Evolutionary conservation across 306 rosid genomes (phyloP).

Genomic region (Pyrus communis): DNA sequence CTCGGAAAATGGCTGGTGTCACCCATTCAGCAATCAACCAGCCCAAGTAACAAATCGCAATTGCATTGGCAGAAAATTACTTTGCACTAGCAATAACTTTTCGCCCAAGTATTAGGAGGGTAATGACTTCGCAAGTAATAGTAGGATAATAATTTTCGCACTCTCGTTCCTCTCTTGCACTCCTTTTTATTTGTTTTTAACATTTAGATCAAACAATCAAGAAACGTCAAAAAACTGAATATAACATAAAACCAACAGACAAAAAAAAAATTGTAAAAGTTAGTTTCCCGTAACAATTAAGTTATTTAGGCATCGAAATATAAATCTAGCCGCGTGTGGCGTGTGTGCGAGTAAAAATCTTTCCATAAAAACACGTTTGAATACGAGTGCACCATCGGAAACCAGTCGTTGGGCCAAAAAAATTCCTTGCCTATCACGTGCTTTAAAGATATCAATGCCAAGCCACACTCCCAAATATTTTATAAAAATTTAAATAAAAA

Average conservation of each 20-base stretch:
- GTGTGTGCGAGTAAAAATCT: constrained; percentile 10
- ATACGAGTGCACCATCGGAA: neutral
- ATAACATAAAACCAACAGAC: no score
- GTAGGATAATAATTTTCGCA: neutral
- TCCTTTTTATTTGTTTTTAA: no score
- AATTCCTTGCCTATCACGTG: constrained; percentile 71
- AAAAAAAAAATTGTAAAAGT: neutral
- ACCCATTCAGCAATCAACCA: neutral
- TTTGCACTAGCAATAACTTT: neutral
- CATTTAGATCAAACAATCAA: neutral
- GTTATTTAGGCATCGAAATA: neutral
- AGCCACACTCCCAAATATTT: neutral
- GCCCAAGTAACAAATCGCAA: neutral
- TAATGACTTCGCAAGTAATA: neutral
- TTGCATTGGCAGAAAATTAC: neutral
- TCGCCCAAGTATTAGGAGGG: neutral
- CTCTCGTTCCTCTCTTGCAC: no score
- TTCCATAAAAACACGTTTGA: constrained; percentile 30
- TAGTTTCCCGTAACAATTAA: neutral
- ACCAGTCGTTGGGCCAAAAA: constrained; percentile 14
- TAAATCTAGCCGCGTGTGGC: neutral
- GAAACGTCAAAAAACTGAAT: neutral
- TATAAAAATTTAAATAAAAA: neutral
- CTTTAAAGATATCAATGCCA: constrained; percentile 20
- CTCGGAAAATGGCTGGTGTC: neutral